phyloP scores from a whole-genome alignment of 805 yeast species.

The Wickerhamiella bombiphila region DNA sequence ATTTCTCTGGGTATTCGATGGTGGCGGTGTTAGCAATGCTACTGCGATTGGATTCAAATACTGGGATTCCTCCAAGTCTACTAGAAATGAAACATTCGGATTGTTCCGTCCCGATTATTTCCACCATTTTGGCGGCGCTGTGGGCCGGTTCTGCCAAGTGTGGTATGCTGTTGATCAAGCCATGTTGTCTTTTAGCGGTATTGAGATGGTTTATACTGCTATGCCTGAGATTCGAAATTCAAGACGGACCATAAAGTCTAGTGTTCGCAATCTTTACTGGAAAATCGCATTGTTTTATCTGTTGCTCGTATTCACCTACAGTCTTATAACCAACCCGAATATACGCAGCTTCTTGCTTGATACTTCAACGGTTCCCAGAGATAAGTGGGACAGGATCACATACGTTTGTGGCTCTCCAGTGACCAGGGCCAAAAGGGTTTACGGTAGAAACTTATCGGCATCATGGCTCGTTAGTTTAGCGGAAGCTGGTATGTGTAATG shows the following conservation, averaged over 20 bases:
- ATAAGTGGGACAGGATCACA: background rate
- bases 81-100: background rate
- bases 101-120: conserved; percentile 2
- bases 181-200: conserved; percentile 5
- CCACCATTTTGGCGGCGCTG: background rate
- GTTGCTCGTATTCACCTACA: conserved; percentile 6
- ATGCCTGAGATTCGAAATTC: conserved; percentile 16
- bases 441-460: background rate
- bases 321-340: conserved; percentile 7
- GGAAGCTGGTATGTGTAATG: conserved; percentile 5
- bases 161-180: conserved; percentile 6
- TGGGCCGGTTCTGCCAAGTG: conserved; percentile 7
- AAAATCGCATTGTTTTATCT: conserved; percentile 7
- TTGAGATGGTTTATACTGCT: conserved; percentile 11
- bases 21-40: conserved; percentile 38
- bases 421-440: background rate
- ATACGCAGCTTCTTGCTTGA: background rate
- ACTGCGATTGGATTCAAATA: conserved; percentile 47
- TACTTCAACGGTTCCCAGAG: background rate
- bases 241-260: conserved; percentile 9
- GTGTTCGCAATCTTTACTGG: conserved; percentile 4
- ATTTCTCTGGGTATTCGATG: conserved; percentile 49
- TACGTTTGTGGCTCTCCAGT: background rate
- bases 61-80: conserved; percentile 32
- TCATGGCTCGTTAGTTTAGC: conserved; percentile 8